Percentiles rank a stretch among this genome's conserved stretches.
These are phyloP conservation scores for Trichoderma hamatum DNA, from an alignment of 2,329 filamentous ascomycete genomes.

Conservation along the genomic window DNA sequence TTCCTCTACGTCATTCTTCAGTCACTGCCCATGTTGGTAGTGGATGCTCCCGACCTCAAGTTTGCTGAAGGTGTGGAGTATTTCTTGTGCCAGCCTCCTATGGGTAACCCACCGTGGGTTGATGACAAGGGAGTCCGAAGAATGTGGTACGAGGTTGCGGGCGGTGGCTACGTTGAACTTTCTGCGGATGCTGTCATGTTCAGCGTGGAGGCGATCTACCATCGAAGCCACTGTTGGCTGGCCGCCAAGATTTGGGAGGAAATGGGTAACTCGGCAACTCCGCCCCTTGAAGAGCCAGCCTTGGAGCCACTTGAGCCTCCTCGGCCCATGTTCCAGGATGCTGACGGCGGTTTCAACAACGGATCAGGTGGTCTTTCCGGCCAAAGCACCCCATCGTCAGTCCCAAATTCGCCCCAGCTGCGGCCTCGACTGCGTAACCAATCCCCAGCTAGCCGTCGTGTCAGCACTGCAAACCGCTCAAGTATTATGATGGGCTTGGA, in stretches of 20 bases:
- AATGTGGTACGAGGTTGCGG: conserved; percentile 76
- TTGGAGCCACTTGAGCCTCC: conserved; percentile 46
- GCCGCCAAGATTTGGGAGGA: conserved; percentile 56
- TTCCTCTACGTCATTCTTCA: conserved; percentile 80
- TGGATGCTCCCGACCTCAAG: conserved; percentile 72
- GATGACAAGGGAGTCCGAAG: conserved; percentile 65
- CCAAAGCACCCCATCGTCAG: conserved; percentile 36
- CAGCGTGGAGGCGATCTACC: conserved; percentile 63
- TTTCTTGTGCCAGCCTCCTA: conserved; percentile 76
- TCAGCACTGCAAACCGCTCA: conserved; percentile 44
- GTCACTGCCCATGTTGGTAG: conserved; percentile 74
- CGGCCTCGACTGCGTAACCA: conserved; percentile 45
- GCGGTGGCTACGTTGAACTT: conserved; percentile 60
- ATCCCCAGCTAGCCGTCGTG: conserved; percentile 41
- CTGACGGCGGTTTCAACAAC: conserved; percentile 35
- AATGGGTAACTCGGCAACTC: conserved; percentile 35
- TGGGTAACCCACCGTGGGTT: conserved; percentile 74
- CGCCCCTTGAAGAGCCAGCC: conserved; percentile 38
- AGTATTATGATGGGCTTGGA: conserved; percentile 50
- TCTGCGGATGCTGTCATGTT: conserved; percentile 63
- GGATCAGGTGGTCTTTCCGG: conserved; percentile 29
- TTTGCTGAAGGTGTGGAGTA: conserved; percentile 76
- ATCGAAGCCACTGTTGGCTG: conserved; percentile 60
- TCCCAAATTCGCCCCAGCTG: conserved; percentile 37
- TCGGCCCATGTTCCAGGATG: conserved; percentile 40